phyloP scores from a whole-genome alignment of 768 basidiomycete species.

The Gautieria morchelliformis region DNA sequence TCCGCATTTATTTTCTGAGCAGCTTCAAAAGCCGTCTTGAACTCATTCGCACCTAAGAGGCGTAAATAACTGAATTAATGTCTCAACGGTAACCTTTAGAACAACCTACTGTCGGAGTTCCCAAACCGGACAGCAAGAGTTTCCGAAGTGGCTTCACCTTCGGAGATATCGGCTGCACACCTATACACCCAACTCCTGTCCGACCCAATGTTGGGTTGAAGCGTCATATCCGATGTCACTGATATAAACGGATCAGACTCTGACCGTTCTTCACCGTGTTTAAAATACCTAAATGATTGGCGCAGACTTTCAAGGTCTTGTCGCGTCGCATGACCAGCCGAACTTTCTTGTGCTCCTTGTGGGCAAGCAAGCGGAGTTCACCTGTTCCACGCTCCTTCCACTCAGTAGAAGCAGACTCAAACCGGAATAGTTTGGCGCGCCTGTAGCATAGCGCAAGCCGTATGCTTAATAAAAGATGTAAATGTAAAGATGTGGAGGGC shows the following conservation, averaged over 20 bases:
- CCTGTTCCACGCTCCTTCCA: slow-evolving; percentile 99
- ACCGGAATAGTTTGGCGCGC: slow-evolving; percentile 98
- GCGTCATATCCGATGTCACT: slow-evolving; percentile 87
- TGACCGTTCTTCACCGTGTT: neutral
- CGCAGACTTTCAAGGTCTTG: slow-evolving; percentile 99
- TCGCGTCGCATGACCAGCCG: slow-evolving; percentile 98
- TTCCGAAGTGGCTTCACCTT: slow-evolving; percentile 81
- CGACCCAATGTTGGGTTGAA: slow-evolving; percentile 96
- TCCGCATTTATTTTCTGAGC: slow-evolving; percentile 65
- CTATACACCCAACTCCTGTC: slow-evolving; percentile 99
- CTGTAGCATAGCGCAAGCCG: slow-evolving; percentile 30
- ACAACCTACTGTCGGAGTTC: slow-evolving; percentile 79
- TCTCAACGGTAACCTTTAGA: neutral
- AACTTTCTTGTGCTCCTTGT: slow-evolving; percentile 85
- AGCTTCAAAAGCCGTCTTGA: slow-evolving; percentile 83
- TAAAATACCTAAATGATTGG: slow-evolving; percentile 82
- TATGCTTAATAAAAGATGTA: neutral
- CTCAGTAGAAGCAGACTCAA: slow-evolving; percentile 64
- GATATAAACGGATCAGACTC: neutral
- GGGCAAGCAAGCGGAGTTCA: slow-evolving; percentile 83
- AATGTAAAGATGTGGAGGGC: neutral
- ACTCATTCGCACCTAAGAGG: slow-evolving; percentile 64
- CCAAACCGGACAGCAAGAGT: slow-evolving; percentile 98
- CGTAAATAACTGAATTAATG: neutral
- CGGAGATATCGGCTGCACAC: slow-evolving; percentile 90